Evolutionary conservation across 352 stramenopile genomes (phyloP), one percentile per base, ranked within the genome.

Genomic region (Phytophthora podocarpi): DNA sequence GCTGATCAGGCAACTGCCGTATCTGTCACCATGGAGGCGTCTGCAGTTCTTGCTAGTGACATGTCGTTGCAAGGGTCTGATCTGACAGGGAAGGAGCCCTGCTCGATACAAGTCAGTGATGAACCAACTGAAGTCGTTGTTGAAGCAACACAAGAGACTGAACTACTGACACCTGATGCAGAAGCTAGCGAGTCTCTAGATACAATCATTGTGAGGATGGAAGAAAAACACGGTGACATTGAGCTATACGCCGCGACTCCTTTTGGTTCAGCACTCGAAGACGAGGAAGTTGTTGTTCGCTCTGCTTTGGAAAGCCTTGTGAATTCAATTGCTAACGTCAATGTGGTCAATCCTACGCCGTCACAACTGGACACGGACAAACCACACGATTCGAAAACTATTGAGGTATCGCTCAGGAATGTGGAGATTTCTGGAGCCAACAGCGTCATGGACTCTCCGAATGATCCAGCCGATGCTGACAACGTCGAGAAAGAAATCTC

Each of bases 161-260:
- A n/a, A n/a, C n/a, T 30, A n/a, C 4, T 30, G 30, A 36, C 39
- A 37, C n/a, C 30, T 13, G 32, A 31, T 40, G 23, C 7, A 5
- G 43, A 63, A 55, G 27, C 18, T 57, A 63, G 55, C 0, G 26
- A 58, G 13, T 36, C 28, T 43, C 55, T 50, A 58, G 55, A 30
- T 31, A 45, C 45, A 63, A 31, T 20, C 37, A 16, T 20, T 56
- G 18, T 26, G 36, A 41, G 40, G 36, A 30, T 13, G 18, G 35
- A 58, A 26, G 55, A 37, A 45, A 64, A 64, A 58, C 45, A 58
- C 15, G 16, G 32, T 67, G 41, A 37, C 31, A 50, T 62, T 50
- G 34, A 62, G 27, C 20, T 21, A 18, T 58, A 58, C 58, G 49
- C 23, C 34, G 39, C 12, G 21, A 20, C 15, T 49, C 40, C 23